Percentiles rank a stretch among this genome's conserved stretches.
Conservation (phyloP, 495 filamentous ascomycete species). For the Aspergillus sclerotiicarbonarius region DNA sequence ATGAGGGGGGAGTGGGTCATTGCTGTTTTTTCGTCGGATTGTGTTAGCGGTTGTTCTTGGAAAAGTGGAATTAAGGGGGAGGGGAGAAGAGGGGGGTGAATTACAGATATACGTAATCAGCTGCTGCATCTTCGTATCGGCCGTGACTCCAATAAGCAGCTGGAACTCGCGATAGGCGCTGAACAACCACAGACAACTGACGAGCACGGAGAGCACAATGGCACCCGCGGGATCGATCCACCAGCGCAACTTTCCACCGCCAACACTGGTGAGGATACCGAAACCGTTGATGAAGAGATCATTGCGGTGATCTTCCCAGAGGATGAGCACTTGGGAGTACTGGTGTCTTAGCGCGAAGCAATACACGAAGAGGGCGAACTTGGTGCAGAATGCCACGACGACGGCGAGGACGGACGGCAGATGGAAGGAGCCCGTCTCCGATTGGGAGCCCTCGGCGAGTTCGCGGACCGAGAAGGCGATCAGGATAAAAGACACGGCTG, state of each 20-base stretch:
- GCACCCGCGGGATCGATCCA: slow-evolving; percentile 96
- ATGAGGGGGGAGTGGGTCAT: slow-evolving; percentile 87
- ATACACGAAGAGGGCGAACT: slow-evolving; percentile 81
- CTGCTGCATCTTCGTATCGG: slow-evolving; percentile 81
- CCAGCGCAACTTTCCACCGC: slow-evolving; percentile 83
- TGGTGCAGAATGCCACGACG: slow-evolving; percentile 78
- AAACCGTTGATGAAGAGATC: slow-evolving; percentile 88
- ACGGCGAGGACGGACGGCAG: slow-evolving; percentile 86
- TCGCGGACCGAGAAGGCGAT: slow-evolving; percentile 82
- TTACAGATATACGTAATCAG: slow-evolving; percentile 83
- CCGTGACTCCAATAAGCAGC: slow-evolving; percentile 83
- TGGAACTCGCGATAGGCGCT: slow-evolving; percentile 90
- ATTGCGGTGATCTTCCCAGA: slow-evolving; percentile 91
- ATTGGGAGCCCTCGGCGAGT: slow-evolving; percentile 47
- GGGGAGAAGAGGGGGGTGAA: background rate
- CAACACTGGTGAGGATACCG: slow-evolving; percentile 84
- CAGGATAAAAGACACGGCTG: slow-evolving; percentile 81
- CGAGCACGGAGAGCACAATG: slow-evolving; percentile 73
- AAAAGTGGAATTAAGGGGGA: background rate
- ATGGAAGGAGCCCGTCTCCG: slow-evolving; percentile 55
- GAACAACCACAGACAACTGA: slow-evolving; percentile 74
- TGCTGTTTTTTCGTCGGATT: slow-evolving; percentile 34
- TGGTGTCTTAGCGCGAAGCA: slow-evolving; percentile 87
- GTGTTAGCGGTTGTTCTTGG: background rate
- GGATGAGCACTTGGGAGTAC: slow-evolving; percentile 86